Base-by-base conservation (phyloP, 768 basidiomycete genomes). In the Mrakia gelida region DNA sequence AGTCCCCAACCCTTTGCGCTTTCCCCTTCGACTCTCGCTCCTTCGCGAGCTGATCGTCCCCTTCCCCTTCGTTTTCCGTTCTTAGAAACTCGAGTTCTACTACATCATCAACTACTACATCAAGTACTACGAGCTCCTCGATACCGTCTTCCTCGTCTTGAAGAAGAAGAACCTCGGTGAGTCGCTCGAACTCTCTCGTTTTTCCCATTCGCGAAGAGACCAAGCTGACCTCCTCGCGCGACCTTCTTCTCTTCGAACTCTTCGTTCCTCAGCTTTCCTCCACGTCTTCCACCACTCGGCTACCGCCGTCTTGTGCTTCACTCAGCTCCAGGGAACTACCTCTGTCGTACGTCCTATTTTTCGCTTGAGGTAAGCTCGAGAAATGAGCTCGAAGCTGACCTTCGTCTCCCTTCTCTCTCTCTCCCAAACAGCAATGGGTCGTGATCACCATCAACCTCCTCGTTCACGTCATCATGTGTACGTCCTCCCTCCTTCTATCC, bases 241-340 rank as follows among this genome's bases (percentile, higher is more conserved):
- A 70, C 23, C 21, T 16, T 16, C 30, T 73, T 62, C 61, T 43
- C 75, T 3, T 16, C 41, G 28, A 3, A 26, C 61, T n/a, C 54
- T 52, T 41, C 34, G 38, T 23, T 15, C n/a, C n/a, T 26, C 81
- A 95, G 95, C 93, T 81, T 98, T 99, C 87, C 87, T 99, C 79
- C 97, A 98, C 85, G 96, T 99, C 80, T 98, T 97, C 88, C 97
- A 98, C 85, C 97, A 99, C 87, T 94, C 97, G 77, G 97, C 96
- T 26, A 98, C 97, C 78, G 96, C 96, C 79, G 85, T 98, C 79
- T 87, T 99, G 77, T 98, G 97, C 86, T 98, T 90, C 84, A 90
- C 91, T 75, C 96, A 99, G 86, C 88, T 99, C 81, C 91, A 97
- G 81, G 97, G 97, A 80, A 90, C 89, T 84, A 98, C 97, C 67